phyloP scores from a whole-genome alignment of 495 filamentous ascomycete species.

The Annulohypoxylon nitens region DNA sequence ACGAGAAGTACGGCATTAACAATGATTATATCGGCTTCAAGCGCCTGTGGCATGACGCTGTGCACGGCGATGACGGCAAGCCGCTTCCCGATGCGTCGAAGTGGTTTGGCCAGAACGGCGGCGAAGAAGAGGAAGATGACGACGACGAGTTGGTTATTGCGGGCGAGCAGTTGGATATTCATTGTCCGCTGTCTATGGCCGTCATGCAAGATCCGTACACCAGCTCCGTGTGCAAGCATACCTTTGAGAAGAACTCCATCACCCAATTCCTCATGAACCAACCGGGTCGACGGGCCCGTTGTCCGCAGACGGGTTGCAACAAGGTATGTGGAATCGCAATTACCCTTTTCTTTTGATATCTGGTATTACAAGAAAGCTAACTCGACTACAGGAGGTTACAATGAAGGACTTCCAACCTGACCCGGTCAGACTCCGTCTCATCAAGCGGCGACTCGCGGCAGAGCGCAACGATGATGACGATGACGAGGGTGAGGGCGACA shows the following conservation, averaged over 20 bases:
- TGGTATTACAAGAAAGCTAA: slow-evolving; percentile 15
- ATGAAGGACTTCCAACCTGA: slow-evolving; percentile 58
- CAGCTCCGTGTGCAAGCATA: slow-evolving; percentile 84
- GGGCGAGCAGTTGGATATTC: slow-evolving; percentile 75
- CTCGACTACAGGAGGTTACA: slow-evolving; percentile 49
- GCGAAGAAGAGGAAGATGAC: slow-evolving; percentile 56
- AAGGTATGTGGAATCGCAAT: slow-evolving; percentile 50
- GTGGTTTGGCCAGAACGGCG: slow-evolving; percentile 72
- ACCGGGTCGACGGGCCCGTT: slow-evolving; percentile 49
- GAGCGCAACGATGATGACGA: slow-evolving; percentile 36
- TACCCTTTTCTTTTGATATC: neutral
- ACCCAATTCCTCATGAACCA: slow-evolving; percentile 68
- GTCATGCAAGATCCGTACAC: slow-evolving; percentile 79
- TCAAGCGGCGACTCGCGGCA: slow-evolving; percentile 55
- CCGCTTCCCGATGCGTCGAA: slow-evolving; percentile 75
- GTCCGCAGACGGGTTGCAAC: slow-evolving; percentile 59
- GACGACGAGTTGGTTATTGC: slow-evolving; percentile 84
- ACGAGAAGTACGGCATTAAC: slow-evolving; percentile 75
- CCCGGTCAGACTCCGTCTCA: slow-evolving; percentile 57
- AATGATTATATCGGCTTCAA: slow-evolving; percentile 87
- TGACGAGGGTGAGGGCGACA: slow-evolving; percentile 47
- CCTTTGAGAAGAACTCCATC: slow-evolving; percentile 82
- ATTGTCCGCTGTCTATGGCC: slow-evolving; percentile 84
- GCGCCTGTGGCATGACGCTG: slow-evolving; percentile 79
- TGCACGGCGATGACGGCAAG: slow-evolving; percentile 72